A percentile compares a stretch with the other conserved stretches of the same genome.
These are phyloP conservation scores for Discostella stelligera DNA, from an alignment of 352 stramenopile species.

Conservation along the genomic window DNA sequence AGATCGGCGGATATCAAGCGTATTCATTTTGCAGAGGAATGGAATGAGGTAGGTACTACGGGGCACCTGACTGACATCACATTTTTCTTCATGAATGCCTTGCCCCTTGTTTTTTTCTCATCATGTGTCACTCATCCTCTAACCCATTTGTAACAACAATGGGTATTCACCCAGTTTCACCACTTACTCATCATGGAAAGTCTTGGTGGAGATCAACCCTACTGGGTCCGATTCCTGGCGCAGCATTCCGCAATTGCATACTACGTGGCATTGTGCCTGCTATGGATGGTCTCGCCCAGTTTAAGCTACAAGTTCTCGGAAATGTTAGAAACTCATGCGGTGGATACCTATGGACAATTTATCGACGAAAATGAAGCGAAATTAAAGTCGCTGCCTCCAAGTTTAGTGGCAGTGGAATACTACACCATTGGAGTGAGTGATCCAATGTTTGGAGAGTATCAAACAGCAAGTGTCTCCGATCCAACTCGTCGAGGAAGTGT, in stretches of 20 bases:
- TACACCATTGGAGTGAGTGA: constrained; percentile 62
- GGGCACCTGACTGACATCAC: neutral
- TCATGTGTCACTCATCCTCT: neutral
- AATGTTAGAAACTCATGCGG: constrained; percentile 75
- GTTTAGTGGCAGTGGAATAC: constrained; percentile 58
- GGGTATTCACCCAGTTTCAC: constrained; percentile 38
- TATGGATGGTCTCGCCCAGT: constrained; percentile 56
- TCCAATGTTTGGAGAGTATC: constrained; percentile 67
- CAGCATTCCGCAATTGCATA: constrained; percentile 75
- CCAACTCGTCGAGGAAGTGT: constrained; percentile 11
- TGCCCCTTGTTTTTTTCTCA: neutral
- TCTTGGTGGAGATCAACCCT: constrained; percentile 68
- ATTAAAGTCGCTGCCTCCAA: constrained; percentile 55
- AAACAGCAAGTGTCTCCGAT: constrained; percentile 46
- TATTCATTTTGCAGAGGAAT: constrained; percentile 77
- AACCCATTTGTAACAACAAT: neutral
- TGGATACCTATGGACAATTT: constrained; percentile 77
- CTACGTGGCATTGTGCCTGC: constrained; percentile 56
- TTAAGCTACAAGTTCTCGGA: constrained; percentile 74
- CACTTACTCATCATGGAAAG: constrained; percentile 80
- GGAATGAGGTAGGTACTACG: constrained; percentile 53
- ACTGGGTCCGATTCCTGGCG: constrained; percentile 66
- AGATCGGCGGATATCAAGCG: constrained; percentile 57
- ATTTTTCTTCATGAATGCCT: neutral
- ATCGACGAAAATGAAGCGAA: constrained; percentile 63